Conservation (phyloP, 2,329 filamentous ascomycete species). For the Torrubiella hemipterigena region DNA sequence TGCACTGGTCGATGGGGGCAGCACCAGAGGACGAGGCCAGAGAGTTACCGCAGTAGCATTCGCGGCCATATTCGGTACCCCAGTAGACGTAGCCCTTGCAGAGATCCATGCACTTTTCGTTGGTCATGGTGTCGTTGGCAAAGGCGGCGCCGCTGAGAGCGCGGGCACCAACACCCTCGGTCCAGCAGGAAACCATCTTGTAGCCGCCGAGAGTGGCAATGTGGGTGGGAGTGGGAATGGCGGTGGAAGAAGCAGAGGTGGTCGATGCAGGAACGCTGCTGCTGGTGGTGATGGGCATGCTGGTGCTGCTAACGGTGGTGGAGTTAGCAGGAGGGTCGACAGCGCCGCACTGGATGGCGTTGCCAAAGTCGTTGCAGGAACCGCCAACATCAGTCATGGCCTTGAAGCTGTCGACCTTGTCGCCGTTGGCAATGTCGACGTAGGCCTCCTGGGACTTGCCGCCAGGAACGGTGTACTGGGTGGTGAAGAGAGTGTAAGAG, state of each 20-base stretch:
- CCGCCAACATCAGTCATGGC: conserved; percentile 29
- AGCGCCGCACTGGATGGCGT: conserved; percentile 16
- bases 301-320: conserved; percentile 8
- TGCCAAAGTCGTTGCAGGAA: conserved; percentile 28
- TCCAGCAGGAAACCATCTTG: conserved; percentile 32
- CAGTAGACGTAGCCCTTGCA: conserved; percentile 35
- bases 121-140: conserved; percentile 35
- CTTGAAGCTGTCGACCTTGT: conserved; percentile 35
- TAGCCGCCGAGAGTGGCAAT: conserved; percentile 30
- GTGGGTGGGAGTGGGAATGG: conserved; percentile 15
- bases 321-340: conserved; percentile 4
- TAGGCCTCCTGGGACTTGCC: conserved; percentile 30
- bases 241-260: conserved; percentile 1
- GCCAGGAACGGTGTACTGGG: conserved; percentile 29
- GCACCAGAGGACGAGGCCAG: conserved; percentile 16
- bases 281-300: conserved; percentile 4
- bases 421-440: conserved; percentile 31
- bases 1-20: conserved; percentile 19
- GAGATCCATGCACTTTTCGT: conserved; percentile 32
- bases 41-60: conserved; percentile 40
- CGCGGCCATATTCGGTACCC: conserved; percentile 38
- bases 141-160: conserved; percentile 27
- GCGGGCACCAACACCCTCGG: conserved; percentile 30
- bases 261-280: conserved; percentile 8
- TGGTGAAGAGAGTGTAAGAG: conserved; percentile 34